These are phyloP conservation scores for Vaccinium corymbosum DNA, from an alignment of 148 eudicot genomes.

Conservation along the genomic window DNA sequence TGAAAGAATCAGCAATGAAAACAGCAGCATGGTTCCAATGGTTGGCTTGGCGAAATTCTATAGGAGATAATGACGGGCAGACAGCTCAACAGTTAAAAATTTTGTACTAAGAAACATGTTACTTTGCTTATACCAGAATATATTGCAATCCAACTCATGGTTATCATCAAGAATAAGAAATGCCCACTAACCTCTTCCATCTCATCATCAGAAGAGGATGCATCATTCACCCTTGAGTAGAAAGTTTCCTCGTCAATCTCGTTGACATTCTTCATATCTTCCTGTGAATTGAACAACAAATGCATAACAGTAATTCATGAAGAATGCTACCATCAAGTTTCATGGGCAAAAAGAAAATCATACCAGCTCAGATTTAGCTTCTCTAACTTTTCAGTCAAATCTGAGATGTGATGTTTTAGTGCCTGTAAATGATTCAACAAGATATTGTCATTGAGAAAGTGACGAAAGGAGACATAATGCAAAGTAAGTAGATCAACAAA, in stretches of 20 bases:
- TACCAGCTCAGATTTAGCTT: slow-evolving; percentile 66
- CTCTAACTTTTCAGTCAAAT: slow-evolving; percentile 53
- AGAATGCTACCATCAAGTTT: neutral
- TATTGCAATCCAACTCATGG: neutral
- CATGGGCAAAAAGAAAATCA: slow-evolving; percentile 16
- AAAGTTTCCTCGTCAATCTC: slow-evolving; percentile 54
- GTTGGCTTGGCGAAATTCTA: neutral
- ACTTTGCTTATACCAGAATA: neutral
- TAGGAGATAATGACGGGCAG: neutral
- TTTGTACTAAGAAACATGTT: neutral
- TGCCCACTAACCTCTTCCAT: slow-evolving; percentile 37
- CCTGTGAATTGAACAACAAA: slow-evolving; percentile 34
- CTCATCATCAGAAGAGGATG: slow-evolving; percentile 41
- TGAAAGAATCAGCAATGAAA: neutral
- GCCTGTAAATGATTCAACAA: slow-evolving; percentile 45
- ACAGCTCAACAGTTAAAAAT: neutral
- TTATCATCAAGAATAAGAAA: slow-evolving; percentile 14
- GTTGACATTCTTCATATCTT: slow-evolving; percentile 36
- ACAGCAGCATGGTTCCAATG: neutral
- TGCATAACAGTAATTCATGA: neutral
- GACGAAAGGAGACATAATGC: neutral
- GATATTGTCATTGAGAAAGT: neutral
- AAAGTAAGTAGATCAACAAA: neutral
- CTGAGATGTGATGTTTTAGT: slow-evolving; percentile 69
- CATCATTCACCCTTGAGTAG: slow-evolving; percentile 39